These are phyloP conservation scores for Claviceps arundinis DNA, from an alignment of 2,329 filamentous ascomycete genomes.

Conservation along the genomic window DNA sequence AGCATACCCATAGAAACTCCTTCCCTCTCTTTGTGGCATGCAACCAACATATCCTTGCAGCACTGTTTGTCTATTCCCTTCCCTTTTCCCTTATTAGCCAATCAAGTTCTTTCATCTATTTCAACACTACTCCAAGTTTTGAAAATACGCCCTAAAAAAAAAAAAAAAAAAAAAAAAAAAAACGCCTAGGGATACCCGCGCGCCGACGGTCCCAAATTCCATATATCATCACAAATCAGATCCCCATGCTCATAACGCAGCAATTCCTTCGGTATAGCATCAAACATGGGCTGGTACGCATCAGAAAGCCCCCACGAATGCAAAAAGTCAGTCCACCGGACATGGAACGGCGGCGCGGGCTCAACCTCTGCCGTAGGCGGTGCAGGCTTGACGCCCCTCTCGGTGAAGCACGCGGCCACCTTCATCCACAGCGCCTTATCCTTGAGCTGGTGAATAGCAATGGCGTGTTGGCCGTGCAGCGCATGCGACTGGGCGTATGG, in stretches of 20 bases:
- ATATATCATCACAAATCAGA: conserved; percentile 16
- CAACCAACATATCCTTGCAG: too few relatives aligned
- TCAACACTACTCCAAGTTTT: too few relatives aligned
- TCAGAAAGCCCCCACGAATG: conserved; percentile 9
- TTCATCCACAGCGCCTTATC: conserved; percentile 13
- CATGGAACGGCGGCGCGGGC: conserved; percentile 5
- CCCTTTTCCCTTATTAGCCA: too few relatives aligned
- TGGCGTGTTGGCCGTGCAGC: conserved; percentile 10
- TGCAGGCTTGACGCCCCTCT: conserved; percentile 13
- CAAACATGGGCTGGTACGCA: conserved; percentile 10
- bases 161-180: too few relatives aligned
- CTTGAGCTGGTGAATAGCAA: conserved; percentile 18
- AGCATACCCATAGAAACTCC: too few relatives aligned
- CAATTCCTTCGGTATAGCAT: conserved; percentile 12
- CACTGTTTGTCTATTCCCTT: too few relatives aligned
- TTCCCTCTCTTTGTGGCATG: too few relatives aligned
- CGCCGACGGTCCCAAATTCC: conserved; percentile 12
- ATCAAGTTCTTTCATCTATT: too few relatives aligned
- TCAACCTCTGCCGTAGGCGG: conserved; percentile 5
- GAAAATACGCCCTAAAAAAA: too few relatives aligned
- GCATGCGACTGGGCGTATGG: conserved; percentile 13
- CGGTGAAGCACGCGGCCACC: conserved; percentile 17
- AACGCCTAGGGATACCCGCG: background rate
- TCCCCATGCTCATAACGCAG: conserved; percentile 9
- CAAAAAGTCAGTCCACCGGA: conserved; percentile 15